Conservation (phyloP, 208 protist genomes). For the Trypanosoma theileri region DNA sequence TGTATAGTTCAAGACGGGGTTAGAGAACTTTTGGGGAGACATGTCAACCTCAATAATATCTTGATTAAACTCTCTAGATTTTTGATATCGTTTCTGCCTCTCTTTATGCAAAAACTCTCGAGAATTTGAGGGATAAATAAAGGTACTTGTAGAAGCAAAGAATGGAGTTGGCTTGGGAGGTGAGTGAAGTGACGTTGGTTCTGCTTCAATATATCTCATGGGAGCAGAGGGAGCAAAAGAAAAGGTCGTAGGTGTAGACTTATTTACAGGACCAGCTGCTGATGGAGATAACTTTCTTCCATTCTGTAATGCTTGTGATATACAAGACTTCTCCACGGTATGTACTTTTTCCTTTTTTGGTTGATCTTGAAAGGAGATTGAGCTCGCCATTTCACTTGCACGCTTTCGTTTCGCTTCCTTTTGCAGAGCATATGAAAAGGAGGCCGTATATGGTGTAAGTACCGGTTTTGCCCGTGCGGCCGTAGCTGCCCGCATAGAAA, state of each 20-base stretch:
- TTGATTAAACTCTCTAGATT: background rate
- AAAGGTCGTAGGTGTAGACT: background rate
- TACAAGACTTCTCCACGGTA: too few relatives aligned
- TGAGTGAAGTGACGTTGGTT: background rate
- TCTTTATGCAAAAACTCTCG: too few relatives aligned
- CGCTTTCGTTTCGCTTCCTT: slow-evolving; percentile 1
- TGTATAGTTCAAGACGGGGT: too few relatives aligned
- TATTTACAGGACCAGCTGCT: background rate
- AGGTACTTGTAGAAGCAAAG: slow-evolving; percentile 19
- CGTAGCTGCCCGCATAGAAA: background rate
- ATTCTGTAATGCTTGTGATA: too few relatives aligned
- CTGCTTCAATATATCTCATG: background rate
- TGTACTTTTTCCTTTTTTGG: too few relatives aligned
- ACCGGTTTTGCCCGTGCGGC: slow-evolving; percentile 6
- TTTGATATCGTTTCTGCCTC: background rate
- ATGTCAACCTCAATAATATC: too few relatives aligned
- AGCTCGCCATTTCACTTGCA: background rate
- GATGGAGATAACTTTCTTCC: too few relatives aligned
- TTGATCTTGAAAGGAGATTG: background rate
- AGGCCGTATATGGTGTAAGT: slow-evolving; percentile 5
- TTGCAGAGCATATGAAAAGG: slow-evolving; percentile 11
- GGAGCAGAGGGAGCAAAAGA: too few relatives aligned
- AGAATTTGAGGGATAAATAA: background rate
- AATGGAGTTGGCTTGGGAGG: slow-evolving; percentile 5
- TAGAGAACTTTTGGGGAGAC: too few relatives aligned